Evolutionary conservation across 352 stramenopile species (phyloP).

Genomic region (Phytophthora crassamura): DNA sequence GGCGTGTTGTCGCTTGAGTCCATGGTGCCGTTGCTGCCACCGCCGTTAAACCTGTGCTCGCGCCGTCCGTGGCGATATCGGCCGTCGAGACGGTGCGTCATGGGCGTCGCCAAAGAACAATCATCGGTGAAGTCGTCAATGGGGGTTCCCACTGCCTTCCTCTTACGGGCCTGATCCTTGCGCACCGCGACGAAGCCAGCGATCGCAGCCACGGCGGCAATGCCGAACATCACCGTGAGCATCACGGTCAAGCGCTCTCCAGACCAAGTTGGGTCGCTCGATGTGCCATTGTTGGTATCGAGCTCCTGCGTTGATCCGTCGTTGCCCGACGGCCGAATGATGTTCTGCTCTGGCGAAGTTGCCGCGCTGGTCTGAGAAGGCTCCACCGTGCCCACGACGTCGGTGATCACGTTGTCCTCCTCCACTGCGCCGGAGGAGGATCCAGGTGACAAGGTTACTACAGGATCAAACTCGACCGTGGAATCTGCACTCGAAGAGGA

Average conservation of each 20-base stretch:
- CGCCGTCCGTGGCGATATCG: slow-evolving; percentile 3
- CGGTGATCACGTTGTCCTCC: slow-evolving; percentile 25
- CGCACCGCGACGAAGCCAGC: slow-evolving; percentile 49
- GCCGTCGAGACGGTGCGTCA: slow-evolving; percentile 15
- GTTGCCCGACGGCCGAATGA: slow-evolving; percentile 26
- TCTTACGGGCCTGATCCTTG: slow-evolving; percentile 27
- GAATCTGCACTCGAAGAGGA: too few relatives aligned
- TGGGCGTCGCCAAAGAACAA: slow-evolving; percentile 23
- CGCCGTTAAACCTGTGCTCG: background rate
- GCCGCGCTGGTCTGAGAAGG: slow-evolving; percentile 7
- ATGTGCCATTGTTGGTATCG: slow-evolving; percentile 30
- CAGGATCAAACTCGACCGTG: slow-evolving; percentile 1
- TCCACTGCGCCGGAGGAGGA: slow-evolving; percentile 15
- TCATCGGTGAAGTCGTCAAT: slow-evolving; percentile 25
- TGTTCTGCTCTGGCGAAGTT: slow-evolving; percentile 8
- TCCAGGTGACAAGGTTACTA: slow-evolving; percentile 1
- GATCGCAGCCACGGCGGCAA: slow-evolving; percentile 40
- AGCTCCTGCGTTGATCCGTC: slow-evolving; percentile 25
- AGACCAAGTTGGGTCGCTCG: slow-evolving; percentile 23
- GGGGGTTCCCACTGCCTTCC: slow-evolving; percentile 39
- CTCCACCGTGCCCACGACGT: slow-evolving; percentile 7
- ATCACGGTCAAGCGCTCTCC: slow-evolving; percentile 32
- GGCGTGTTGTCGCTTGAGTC: slow-evolving; percentile 16
- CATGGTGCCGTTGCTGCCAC: background rate
- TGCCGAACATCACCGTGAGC: slow-evolving; percentile 29